These are phyloP conservation scores for Entophlyctis luteolus DNA, from an alignment of 192 early-diverging fungal species.

Conservation along the genomic window DNA sequence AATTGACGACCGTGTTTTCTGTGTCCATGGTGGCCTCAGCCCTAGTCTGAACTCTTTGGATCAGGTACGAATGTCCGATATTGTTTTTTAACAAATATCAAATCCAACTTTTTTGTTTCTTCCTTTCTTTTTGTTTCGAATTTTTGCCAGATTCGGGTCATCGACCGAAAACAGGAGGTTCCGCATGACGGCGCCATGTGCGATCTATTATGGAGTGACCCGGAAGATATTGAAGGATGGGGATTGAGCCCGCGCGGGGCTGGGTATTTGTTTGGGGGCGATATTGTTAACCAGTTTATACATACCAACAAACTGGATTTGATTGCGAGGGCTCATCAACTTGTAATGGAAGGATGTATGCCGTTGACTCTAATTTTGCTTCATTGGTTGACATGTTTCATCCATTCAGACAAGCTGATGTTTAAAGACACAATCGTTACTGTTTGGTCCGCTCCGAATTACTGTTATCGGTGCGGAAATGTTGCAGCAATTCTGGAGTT, in stretches of 20 bases:
- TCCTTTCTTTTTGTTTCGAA: not conserved
- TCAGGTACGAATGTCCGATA: conserved; percentile 67
- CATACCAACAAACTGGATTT: conserved; percentile 59
- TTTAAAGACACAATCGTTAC: conserved; percentile 95
- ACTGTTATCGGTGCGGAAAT: conserved; percentile 97
- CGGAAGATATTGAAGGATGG: conserved; percentile 85
- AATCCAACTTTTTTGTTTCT: not conserved
- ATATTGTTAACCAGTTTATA: conserved; percentile 66
- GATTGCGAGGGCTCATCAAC: conserved; percentile 80
- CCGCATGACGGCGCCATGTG: conserved; percentile 98
- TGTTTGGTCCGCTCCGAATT: conserved; percentile 99
- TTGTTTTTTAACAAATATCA: no score
- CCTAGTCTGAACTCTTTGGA: conserved; percentile 95
- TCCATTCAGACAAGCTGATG: conserved; percentile 73
- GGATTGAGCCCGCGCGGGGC: conserved; percentile 93
- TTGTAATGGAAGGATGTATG: conserved; percentile 89
- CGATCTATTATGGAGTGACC: conserved; percentile 96
- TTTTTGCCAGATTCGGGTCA: conserved; percentile 42
- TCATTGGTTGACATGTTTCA: conserved; percentile 17
- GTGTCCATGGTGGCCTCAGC: conserved; percentile 95
- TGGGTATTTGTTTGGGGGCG: conserved; percentile 94
- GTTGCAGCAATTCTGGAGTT: conserved; percentile 95
- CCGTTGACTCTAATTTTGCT: not conserved
- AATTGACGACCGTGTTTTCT: conserved; percentile 96
- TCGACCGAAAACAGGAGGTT: conserved; percentile 78